Evolutionary conservation across 108 stramenopile species (phyloP).

Genomic region (Pseudonitzschia multiseries): DNA sequence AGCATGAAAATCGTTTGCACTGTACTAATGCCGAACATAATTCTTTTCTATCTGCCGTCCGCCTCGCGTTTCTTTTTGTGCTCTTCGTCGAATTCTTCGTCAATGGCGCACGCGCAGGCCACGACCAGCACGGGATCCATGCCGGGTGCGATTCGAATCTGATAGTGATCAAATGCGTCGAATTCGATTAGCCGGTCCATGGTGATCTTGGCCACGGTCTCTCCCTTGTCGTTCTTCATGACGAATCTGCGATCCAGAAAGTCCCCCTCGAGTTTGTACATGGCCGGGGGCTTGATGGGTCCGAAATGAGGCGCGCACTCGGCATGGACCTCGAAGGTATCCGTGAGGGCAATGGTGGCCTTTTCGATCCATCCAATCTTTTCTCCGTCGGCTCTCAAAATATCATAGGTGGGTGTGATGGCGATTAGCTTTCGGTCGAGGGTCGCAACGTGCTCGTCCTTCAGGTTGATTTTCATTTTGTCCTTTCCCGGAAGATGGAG

Average conservation of each 20-base stretch:
- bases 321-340: constrained; percentile 76
- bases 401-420: constrained; percentile 69
- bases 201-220: constrained; percentile 63
- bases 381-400: constrained; percentile 51
- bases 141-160: constrained; percentile 66
- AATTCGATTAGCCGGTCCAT: constrained; percentile 67
- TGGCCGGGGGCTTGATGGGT: constrained; percentile 61
- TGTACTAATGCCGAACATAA: neutral
- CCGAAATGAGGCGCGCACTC: constrained; percentile 57
- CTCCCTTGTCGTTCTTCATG: constrained; percentile 57
- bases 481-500: constrained; percentile 76
- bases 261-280: constrained; percentile 67
- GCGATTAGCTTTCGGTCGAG: constrained; percentile 71
- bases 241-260: constrained; percentile 73
- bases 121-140: constrained; percentile 77
- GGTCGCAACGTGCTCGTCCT: constrained; percentile 28
- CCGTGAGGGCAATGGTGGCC: constrained; percentile 54
- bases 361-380: constrained; percentile 85
- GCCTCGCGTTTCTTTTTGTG: constrained; percentile 53
- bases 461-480: constrained; percentile 65
- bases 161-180: constrained; percentile 79
- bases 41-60: constrained; percentile 11
- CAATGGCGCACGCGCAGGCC: constrained; percentile 79
- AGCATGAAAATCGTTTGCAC: neutral
- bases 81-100: constrained; percentile 85